Base-by-base conservation (phyloP, 2,329 filamentous ascomycete species). In the Scedosporium apiospermum region DNA sequence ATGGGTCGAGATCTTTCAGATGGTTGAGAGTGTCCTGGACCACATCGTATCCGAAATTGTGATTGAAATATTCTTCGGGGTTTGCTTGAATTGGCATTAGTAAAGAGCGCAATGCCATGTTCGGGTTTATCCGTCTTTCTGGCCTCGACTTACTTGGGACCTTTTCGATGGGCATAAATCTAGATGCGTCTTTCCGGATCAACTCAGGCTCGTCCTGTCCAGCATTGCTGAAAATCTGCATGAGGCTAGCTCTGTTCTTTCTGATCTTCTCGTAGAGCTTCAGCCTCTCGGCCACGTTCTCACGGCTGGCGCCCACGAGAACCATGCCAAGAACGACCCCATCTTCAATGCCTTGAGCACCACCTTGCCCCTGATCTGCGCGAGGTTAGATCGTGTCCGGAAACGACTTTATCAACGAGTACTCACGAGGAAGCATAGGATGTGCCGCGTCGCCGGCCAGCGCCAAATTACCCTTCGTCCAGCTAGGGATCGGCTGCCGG, bases 151-250 rank as follows among this genome's bases (percentile, higher is more conserved):
- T 38, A 38, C 34, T 38, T 38, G 34, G 34, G 10, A 38, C 34
- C 34, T 38, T 38, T 38, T 38, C 34, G 34, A 38, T 38, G 10
- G 34, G 34, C 34, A 38, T 38, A 14, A 38, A 38, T 38, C 34
- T 38, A 6, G 34, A 38, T 38, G 34, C 34, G 4, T 38, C 34
- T 2, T 69, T 63, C 6, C 67, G 64, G 2, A 74, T 70, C 21
- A 69, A 66, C 34, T 68, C 63, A 0, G 68, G 57, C 57, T 74
- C 67, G 46, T 74, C 73, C 23, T 70, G 68, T 3, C 73, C 75
- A 0, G 73, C 71, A 57, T 76, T 75, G 51, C 71, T 74, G 58
- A 78, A 69, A 51, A 77, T 69, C 62, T 77, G 74, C n/a, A 76
- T 72, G 1, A 67, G 70, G 14, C 71, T 72, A 1, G 73, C 70